These are phyloP conservation scores for Singerocomus rubriflavus DNA, from an alignment of 1,284 basidiomycete genomes.

Conservation along the genomic window DNA sequence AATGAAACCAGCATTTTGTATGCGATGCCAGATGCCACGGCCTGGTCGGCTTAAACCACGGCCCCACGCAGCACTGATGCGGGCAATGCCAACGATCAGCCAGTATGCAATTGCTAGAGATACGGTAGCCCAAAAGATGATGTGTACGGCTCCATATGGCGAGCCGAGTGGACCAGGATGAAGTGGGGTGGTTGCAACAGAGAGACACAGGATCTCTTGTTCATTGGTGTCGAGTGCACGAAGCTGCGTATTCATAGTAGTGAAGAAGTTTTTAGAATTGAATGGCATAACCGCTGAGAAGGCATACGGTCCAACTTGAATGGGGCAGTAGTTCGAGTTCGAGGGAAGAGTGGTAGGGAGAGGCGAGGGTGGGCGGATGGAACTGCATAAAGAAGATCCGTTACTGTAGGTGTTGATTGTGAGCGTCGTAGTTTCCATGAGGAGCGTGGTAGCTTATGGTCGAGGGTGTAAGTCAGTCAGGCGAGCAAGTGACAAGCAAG, in stretches of 20 bases:
- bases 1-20: conserved; percentile 83
- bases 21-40: conserved; percentile 59
- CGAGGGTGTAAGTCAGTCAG: background rate
- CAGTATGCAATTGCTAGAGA: conserved; percentile 79
- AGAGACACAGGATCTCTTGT: conserved; percentile 79
- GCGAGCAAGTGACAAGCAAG: conserved; percentile 3
- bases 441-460: conserved; percentile 66
- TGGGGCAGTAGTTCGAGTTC: conserved; percentile 65
- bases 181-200: conserved; percentile 79
- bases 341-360: conserved; percentile 40
- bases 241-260: conserved; percentile 81
- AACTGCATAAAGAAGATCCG: conserved; percentile 71
- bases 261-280: conserved; percentile 67
- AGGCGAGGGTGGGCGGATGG: conserved; percentile 71
- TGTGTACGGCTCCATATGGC: conserved; percentile 70
- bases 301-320: conserved; percentile 74
- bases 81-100: conserved; percentile 73
- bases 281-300: conserved; percentile 78
- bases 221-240: conserved; percentile 85
- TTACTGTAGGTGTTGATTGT: conserved; percentile 73
- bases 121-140: conserved; percentile 84
- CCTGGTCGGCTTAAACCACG: conserved; percentile 60
- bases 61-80: conserved; percentile 81
- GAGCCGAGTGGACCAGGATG: conserved; percentile 44
- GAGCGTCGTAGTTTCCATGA: conserved; percentile 76